phyloP scores from a whole-genome alignment of 306 rosid species.

The Ceratonia siliqua region DNA sequence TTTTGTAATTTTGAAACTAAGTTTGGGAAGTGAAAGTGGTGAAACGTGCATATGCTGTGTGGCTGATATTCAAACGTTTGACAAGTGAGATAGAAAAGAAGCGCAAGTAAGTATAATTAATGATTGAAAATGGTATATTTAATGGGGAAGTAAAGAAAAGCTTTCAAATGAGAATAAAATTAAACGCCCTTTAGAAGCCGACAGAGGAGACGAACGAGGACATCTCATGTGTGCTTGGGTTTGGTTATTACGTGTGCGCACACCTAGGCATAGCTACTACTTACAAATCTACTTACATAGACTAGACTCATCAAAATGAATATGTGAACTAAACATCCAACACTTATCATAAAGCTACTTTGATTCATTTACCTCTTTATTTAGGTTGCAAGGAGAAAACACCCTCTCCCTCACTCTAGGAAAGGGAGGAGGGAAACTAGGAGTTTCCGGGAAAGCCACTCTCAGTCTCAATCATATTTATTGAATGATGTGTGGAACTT shows the following conservation, averaged over 20 bases:
- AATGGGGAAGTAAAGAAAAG: too few relatives aligned
- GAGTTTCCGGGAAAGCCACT: slow-evolving; percentile 69
- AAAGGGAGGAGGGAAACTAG: slow-evolving; percentile 46
- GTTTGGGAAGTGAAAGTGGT: too few relatives aligned
- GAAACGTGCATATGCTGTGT: too few relatives aligned
- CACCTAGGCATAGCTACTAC: slow-evolving; percentile 49
- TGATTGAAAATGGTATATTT: too few relatives aligned
- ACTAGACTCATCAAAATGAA: slow-evolving; percentile 25
- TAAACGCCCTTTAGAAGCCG: slow-evolving; percentile 39
- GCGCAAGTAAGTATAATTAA: too few relatives aligned
- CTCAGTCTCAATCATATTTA: slow-evolving; percentile 47
- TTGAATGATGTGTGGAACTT: slow-evolving; percentile 52
- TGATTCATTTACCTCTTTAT: slow-evolving; percentile 21
- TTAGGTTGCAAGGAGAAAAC: background rate
- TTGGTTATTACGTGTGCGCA: slow-evolving; percentile 43
- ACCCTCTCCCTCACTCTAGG: slow-evolving; percentile 26
- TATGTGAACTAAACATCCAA: slow-evolving; percentile 17
- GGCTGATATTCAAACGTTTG: too few relatives aligned
- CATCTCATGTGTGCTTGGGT: slow-evolving; percentile 43
- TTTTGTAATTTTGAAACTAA: too few relatives aligned
- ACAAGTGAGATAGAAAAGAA: too few relatives aligned
- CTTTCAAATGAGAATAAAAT: too few relatives aligned
- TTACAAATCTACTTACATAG: slow-evolving; percentile 20
- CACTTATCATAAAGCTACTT: slow-evolving; percentile 37
- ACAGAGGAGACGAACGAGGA: slow-evolving; percentile 59